Evolutionary conservation across 1,284 basidiomycete genomes (phyloP).

Genomic region (Irpex rosettiformis): DNA sequence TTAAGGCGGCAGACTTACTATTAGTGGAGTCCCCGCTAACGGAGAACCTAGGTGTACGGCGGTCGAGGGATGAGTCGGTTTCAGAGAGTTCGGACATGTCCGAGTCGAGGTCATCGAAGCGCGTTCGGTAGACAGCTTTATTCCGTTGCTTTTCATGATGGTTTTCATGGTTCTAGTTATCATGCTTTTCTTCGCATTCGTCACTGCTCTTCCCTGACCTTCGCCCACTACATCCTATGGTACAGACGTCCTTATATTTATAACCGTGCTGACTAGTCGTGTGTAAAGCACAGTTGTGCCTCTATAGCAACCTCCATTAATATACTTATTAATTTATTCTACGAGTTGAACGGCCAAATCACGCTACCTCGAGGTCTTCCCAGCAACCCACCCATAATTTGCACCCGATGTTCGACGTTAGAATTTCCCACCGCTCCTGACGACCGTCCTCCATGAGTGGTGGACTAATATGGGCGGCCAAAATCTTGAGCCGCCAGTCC

Average conservation of each 20-base stretch:
- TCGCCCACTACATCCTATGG: background rate
- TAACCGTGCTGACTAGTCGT: background rate
- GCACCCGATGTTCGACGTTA: background rate
- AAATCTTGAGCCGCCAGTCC: constrained; percentile 8
- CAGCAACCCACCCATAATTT: background rate
- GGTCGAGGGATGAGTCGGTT: background rate
- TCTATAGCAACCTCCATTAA: too few relatives aligned
- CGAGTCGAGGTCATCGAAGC: background rate
- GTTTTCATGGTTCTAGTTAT: background rate
- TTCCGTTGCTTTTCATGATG: background rate
- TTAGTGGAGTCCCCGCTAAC: background rate
- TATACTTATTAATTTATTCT: too few relatives aligned
- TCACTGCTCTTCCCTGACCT: too few relatives aligned
- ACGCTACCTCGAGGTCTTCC: background rate
- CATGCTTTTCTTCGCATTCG: background rate
- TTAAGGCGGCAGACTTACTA: background rate
- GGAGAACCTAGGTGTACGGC: background rate
- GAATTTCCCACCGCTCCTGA: background rate
- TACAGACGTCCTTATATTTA: background rate
- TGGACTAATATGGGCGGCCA: constrained; percentile 28
- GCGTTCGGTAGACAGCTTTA: background rate
- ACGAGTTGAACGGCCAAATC: too few relatives aligned
- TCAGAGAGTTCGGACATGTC: background rate
- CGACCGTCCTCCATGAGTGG: constrained; percentile 23
- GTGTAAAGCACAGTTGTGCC: background rate